Evolutionary conservation across 306 rosid species (phyloP).

Genomic region (Lathyrus oleraceus): DNA sequence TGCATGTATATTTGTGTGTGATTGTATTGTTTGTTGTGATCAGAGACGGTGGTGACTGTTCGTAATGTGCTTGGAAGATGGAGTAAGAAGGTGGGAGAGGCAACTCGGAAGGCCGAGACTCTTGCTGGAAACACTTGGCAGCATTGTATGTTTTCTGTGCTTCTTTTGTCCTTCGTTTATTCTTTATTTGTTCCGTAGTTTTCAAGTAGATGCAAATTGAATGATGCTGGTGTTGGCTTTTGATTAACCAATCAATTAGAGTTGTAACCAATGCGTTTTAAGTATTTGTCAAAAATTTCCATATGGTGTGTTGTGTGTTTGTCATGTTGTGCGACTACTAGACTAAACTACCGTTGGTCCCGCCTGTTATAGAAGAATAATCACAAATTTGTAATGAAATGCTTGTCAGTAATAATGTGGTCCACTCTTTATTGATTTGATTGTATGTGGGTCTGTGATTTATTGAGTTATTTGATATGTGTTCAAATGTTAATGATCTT

Average conservation of each 20-base stretch:
- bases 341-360: neutral
- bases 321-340: neutral
- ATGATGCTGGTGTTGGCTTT: neutral
- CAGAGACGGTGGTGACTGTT: conserved; percentile 72
- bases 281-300: conserved; percentile 17
- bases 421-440: conserved; percentile 14
- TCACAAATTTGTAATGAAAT: neutral
- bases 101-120: conserved; percentile 78
- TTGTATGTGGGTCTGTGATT: neutral
- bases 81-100: conserved; percentile 75
- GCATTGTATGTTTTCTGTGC: conserved; percentile 50
- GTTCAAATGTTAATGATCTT: neutral
- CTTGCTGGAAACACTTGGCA: conserved; percentile 97
- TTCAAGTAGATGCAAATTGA: conserved; percentile 4
- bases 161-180: neutral
- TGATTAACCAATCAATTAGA: neutral
- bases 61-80: conserved; percentile 75
- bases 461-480: conserved; percentile 6
- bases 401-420: conserved; percentile 14
- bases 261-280: neutral
- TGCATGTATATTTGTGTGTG: neutral
- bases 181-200: neutral
- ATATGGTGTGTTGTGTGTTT: neutral
- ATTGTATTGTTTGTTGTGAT: conserved; percentile 26
- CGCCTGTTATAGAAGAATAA: neutral